Conservation (phyloP, 345 rosid species). For the Euphorbia peplus region DNA sequence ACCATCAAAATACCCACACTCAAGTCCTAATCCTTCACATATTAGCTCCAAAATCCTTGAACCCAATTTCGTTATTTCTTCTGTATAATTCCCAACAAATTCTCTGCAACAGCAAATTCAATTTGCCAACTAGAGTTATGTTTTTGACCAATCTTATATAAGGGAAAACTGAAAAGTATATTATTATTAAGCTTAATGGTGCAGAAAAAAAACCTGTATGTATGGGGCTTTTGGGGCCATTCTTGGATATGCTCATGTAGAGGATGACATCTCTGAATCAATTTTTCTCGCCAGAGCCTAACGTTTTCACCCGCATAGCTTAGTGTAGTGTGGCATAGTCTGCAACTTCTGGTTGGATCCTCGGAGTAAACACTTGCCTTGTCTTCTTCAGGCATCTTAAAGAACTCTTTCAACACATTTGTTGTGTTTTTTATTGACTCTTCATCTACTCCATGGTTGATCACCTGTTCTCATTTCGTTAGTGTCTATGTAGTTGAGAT, state of each 20-base stretch:
- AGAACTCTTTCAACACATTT: constrained; percentile 30
- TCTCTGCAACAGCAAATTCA: constrained; percentile 2
- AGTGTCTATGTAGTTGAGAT: no score
- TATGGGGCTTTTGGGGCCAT: constrained; percentile 31
- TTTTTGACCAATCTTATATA: no score
- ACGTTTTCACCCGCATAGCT: constrained; percentile 22
- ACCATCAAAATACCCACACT: neutral
- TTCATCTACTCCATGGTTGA: constrained; percentile 36
- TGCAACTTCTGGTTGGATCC: constrained; percentile 31
- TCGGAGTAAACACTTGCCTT: constrained; percentile 22
- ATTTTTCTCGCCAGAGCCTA: constrained; percentile 38
- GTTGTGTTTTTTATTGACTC: constrained; percentile 22
- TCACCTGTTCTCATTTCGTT: constrained; percentile 21
- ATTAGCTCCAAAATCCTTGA: constrained; percentile 15
- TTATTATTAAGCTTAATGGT: no score
- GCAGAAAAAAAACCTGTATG: constrained; percentile 19
- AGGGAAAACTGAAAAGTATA: no score
- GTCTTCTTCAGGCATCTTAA: constrained; percentile 27
- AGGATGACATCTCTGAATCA: constrained; percentile 25
- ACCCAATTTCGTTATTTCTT: constrained; percentile 22
- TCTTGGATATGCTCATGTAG: constrained; percentile 15
- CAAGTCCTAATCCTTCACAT: constrained; percentile 18
- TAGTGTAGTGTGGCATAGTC: constrained; percentile 27
- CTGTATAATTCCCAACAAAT: constrained; percentile 13
- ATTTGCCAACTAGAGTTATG: no score